A percentile compares a stretch with the other conserved stretches of the same genome.
Conservation (phyloP, 2,329 filamentous ascomycete species). For the Cercospora zeina region DNA sequence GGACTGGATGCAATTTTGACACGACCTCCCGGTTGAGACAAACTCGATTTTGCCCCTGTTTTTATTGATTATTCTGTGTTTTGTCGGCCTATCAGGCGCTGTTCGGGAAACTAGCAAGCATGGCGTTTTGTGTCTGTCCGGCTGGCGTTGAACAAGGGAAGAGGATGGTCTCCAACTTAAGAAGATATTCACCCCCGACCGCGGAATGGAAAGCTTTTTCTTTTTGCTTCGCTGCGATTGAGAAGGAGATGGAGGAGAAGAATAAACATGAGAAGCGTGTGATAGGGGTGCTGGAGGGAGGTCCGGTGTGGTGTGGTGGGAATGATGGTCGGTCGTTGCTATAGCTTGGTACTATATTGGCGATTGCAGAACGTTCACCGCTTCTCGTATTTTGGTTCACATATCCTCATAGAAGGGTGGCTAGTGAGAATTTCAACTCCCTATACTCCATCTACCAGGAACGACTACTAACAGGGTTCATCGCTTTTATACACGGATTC, state of each 20-base stretch:
- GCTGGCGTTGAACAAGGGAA: slow-evolving; percentile 14
- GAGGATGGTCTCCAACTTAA: background rate
- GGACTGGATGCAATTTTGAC: background rate
- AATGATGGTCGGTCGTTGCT: background rate
- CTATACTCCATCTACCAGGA: too few species aligned
- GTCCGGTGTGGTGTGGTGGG: background rate
- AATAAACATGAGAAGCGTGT: background rate
- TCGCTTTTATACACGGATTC: too few species aligned
- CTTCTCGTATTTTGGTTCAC: background rate
- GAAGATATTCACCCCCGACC: background rate
- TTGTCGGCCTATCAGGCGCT: slow-evolving; percentile 15
- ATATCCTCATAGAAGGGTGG: too few species aligned
- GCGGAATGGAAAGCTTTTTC: background rate
- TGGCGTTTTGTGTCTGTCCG: slow-evolving; percentile 21
- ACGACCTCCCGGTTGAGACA: background rate
- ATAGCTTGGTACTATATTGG: slow-evolving; percentile 1
- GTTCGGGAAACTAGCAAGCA: slow-evolving; percentile 27
- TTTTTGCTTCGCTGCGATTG: background rate
- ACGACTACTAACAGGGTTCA: too few species aligned
- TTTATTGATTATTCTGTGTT: slow-evolving; percentile 17
- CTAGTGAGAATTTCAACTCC: too few species aligned
- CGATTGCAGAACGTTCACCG: background rate
- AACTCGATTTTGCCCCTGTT: slow-evolving; percentile 11
- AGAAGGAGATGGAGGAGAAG: background rate
- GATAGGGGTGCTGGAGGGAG: background rate